Evolutionary conservation across 2,329 filamentous ascomycete genomes (phyloP).

Genomic region (Gaeumannomyces tritici): DNA sequence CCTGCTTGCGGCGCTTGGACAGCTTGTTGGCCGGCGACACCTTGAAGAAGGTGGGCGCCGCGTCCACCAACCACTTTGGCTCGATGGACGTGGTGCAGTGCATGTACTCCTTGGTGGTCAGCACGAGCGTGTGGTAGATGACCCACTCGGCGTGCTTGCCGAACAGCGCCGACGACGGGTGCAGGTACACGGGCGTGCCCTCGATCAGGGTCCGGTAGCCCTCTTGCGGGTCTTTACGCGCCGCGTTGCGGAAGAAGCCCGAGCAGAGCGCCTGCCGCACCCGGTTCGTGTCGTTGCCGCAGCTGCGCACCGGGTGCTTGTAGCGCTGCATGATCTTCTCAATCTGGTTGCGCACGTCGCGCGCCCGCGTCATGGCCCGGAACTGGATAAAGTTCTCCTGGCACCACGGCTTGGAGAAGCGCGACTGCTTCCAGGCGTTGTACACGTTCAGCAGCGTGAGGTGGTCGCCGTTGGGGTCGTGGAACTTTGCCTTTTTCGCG

Average conservation of each 20-base stretch:
- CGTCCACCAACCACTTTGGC: conserved; percentile 88
- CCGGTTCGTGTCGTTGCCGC: conserved; percentile 76
- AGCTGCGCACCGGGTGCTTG: conserved; percentile 71
- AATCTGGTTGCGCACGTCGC: conserved; percentile 87
- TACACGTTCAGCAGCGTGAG: conserved; percentile 93
- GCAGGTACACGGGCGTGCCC: conserved; percentile 88
- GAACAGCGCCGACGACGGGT: conserved; percentile 84
- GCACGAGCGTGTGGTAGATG: conserved; percentile 81
- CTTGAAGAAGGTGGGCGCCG: conserved; percentile 98
- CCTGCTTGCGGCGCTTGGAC: conserved; percentile 85
- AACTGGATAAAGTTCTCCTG: conserved; percentile 97
- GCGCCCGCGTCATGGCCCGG: conserved; percentile 75
- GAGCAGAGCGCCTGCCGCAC: conserved; percentile 83
- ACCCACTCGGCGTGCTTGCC: conserved; percentile 96
- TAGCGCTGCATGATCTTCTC: conserved; percentile 92
- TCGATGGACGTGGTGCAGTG: conserved; percentile 88
- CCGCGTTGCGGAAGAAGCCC: conserved; percentile 92
- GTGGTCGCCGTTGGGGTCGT: conserved; percentile 90
- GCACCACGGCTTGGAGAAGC: conserved; percentile 82
- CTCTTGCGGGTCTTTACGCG: conserved; percentile 90
- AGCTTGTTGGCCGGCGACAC: conserved; percentile 79
- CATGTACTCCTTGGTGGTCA: conserved; percentile 98
- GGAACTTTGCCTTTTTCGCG: conserved; percentile 95
- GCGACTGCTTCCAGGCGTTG: conserved; percentile 86
- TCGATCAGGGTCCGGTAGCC: conserved; percentile 97